phyloP scores from a whole-genome alignment of 495 filamentous ascomycete species.

The Lophium mytilinum region DNA sequence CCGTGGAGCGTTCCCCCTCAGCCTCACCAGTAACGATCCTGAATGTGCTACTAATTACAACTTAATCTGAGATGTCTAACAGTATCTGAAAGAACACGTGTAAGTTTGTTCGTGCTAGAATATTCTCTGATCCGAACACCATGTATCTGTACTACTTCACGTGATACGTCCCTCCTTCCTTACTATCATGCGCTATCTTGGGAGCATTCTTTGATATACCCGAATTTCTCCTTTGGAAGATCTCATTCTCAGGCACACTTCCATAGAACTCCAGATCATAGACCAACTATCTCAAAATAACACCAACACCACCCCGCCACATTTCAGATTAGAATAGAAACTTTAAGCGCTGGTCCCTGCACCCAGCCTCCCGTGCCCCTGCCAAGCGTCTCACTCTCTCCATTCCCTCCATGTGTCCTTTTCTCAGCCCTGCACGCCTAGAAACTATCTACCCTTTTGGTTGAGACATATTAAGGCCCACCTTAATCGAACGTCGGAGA shows the following conservation, averaged over 20 bases:
- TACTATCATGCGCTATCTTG: not conserved
- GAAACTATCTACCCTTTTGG: no score
- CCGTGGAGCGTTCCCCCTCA: not conserved
- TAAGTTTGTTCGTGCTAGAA: not conserved
- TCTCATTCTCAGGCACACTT: not conserved
- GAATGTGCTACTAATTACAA: not conserved
- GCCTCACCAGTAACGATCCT: not conserved
- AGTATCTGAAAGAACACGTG: not conserved
- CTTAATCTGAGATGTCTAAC: not conserved
- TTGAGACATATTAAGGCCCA: no score
- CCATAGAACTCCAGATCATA: not conserved
- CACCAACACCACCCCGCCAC: not conserved
- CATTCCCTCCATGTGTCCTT: conserved; percentile 17
- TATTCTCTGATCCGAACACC: not conserved
- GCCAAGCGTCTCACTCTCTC: not conserved
- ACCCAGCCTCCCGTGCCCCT: not conserved
- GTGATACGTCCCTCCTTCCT: not conserved
- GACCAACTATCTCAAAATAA: not conserved
- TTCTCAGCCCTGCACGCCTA: conserved; percentile 1
- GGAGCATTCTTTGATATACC: not conserved
- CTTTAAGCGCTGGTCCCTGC: not conserved
- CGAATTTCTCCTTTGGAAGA: not conserved
- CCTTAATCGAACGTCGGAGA: no score
- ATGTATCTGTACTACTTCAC: not conserved
- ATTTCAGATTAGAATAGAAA: not conserved